Evolutionary conservation across 331 rosid genomes (phyloP).

Genomic region (Rosa hybrid): DNA sequence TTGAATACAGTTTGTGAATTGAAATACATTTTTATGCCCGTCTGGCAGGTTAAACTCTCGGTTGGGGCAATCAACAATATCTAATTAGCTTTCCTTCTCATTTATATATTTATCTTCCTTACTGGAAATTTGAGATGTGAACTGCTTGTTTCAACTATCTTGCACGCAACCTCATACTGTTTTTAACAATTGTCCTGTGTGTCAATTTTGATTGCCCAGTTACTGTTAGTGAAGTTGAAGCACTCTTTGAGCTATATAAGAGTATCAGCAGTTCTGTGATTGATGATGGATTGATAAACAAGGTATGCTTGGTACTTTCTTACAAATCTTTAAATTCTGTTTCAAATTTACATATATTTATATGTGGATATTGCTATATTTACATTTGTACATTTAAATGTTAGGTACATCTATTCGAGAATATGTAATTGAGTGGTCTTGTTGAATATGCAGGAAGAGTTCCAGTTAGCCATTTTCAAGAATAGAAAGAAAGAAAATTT

Average conservation of each 20-base stretch:
- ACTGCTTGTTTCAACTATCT: not conserved
- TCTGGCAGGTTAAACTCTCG: not conserved
- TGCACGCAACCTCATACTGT: not conserved
- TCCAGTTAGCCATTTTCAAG: constrained; percentile 85
- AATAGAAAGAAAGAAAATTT: constrained; percentile 71
- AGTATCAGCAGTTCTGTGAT: constrained; percentile 77
- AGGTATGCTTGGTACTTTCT: constrained; percentile 46
- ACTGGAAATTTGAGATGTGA: not conserved
- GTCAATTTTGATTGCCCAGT: constrained; percentile 47
- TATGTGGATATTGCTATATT: not conserved
- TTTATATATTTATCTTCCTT: not conserved
- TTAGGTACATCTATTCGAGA: not conserved
- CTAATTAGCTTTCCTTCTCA: not conserved
- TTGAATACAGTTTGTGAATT: not conserved
- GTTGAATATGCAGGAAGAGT: constrained; percentile 71
- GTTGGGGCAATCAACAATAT: not conserved
- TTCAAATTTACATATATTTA: not conserved
- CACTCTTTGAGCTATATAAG: constrained; percentile 86
- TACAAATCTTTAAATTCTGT: not conserved
- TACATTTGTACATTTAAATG: not conserved
- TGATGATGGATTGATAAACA: constrained; percentile 87
- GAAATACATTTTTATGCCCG: not conserved
- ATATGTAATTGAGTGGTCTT: constrained; percentile 20
- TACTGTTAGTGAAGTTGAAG: constrained; percentile 89
- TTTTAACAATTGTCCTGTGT: constrained; percentile 17